These are phyloP conservation scores for Betula pendula DNA, from an alignment of 306 rosid species.

Conservation along the genomic window DNA sequence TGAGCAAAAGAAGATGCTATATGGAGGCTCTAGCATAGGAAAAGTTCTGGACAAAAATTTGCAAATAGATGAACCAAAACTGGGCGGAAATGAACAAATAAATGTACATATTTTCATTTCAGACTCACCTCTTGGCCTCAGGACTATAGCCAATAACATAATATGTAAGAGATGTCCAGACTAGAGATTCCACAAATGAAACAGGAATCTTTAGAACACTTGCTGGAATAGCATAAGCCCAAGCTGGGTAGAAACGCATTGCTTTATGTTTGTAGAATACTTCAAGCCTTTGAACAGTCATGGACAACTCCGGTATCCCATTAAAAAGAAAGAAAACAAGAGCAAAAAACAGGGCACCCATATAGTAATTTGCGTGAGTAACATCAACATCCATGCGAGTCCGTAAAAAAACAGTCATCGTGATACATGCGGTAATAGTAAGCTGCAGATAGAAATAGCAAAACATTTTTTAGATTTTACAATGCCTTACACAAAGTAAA, in stretches of 20 bases:
- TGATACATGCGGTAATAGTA: slow-evolving; percentile 26
- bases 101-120: background rate
- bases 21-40: background rate
- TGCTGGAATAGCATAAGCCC: slow-evolving; percentile 60
- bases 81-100: background rate
- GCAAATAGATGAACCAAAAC: background rate
- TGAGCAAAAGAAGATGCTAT: background rate
- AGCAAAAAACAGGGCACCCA: slow-evolving; percentile 47
- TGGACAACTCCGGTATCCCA: slow-evolving; percentile 46
- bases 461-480: background rate
- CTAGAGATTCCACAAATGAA: slow-evolving; percentile 42
- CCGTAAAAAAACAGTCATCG: slow-evolving; percentile 54
- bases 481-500: background rate
- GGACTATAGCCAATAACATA: slow-evolving; percentile 55
- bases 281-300: slow-evolving; percentile 46
- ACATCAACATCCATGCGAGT: slow-evolving; percentile 36
- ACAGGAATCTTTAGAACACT: slow-evolving; percentile 45
- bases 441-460: slow-evolving; percentile 36
- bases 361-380: slow-evolving; percentile 37
- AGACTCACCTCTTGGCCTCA: slow-evolving; percentile 32
- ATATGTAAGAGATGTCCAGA: slow-evolving; percentile 55
- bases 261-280: slow-evolving; percentile 45
- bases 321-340: slow-evolving; percentile 33
- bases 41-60: background rate
- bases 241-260: slow-evolving; percentile 45